phyloP scores from a whole-genome alignment of 441 rosid genomes.

The Aleurites moluccanus region DNA sequence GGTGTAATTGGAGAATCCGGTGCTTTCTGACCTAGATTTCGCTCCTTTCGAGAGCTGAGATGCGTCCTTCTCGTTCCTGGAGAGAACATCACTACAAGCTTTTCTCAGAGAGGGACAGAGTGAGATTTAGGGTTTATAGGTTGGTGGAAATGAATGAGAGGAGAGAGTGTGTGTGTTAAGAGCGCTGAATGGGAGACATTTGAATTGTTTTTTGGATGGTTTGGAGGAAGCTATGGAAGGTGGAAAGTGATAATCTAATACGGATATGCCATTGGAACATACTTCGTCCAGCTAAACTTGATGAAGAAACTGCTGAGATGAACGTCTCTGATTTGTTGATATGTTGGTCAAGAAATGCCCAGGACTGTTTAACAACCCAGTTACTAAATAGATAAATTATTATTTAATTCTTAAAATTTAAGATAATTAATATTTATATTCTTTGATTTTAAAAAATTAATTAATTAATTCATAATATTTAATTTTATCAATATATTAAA shows the following conservation, averaged over 20 bases:
- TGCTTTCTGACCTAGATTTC: slow-evolving; percentile 34
- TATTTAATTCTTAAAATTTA: no score
- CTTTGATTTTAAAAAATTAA: no score
- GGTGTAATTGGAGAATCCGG: slow-evolving; percentile 66
- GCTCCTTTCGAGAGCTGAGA: slow-evolving; percentile 46
- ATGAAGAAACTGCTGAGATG: no score
- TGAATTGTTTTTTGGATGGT: not conserved
- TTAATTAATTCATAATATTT: no score
- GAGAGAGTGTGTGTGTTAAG: not conserved
- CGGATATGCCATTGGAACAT: no score
- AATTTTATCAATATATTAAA: no score
- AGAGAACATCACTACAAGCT: slow-evolving; percentile 55
- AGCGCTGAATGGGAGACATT: not conserved
- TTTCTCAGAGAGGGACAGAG: not conserved
- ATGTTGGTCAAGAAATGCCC: no score
- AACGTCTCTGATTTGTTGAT: no score
- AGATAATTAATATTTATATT: no score
- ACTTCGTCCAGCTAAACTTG: no score
- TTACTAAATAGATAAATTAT: no score
- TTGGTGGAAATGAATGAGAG: not conserved
- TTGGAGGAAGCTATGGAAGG: not conserved
- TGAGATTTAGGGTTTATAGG: not conserved
- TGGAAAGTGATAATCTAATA: not conserved
- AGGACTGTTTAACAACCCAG: no score
- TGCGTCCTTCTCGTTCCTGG: slow-evolving; percentile 60